Evolutionary conservation across 371 early-diverging fungal genomes (phyloP).

Genomic region (Fennellomyces sp.): DNA sequence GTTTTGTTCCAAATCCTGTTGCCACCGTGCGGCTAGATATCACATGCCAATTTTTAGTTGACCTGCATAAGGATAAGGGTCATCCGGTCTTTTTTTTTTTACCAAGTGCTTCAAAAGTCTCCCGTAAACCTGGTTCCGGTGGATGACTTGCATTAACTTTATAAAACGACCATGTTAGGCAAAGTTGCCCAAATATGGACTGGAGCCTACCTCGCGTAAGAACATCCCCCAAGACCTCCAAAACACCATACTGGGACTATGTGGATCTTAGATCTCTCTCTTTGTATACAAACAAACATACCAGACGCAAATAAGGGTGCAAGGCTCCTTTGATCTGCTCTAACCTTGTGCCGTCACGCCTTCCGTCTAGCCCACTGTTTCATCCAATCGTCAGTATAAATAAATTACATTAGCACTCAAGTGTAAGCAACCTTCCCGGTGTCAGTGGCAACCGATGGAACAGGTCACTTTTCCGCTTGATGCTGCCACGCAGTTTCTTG

Average conservation of each 20-base stretch:
- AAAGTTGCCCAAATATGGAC: not conserved
- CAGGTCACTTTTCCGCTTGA: not conserved
- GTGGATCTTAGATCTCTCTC: not conserved
- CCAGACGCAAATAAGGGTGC: conserved; percentile 7
- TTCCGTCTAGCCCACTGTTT: not conserved
- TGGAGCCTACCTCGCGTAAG: conserved; percentile 3
- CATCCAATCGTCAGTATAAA: not conserved
- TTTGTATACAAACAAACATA: too few species aligned
- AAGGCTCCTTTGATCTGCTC: conserved; percentile 11
- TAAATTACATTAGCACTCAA: not conserved
- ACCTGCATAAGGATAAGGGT: too few species aligned
- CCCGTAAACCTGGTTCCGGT: not conserved
- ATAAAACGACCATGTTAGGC: not conserved
- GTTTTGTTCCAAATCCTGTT: not conserved
- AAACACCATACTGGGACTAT: conserved; percentile 8
- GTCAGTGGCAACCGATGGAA: conserved; percentile 6
- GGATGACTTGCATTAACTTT: conserved; percentile 2
- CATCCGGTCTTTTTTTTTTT: not conserved
- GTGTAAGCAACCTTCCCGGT: not conserved
- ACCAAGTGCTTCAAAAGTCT: conserved; percentile 1
- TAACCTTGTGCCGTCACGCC: conserved; percentile 5
- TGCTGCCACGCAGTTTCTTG: not conserved
- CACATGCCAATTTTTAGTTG: too few species aligned
- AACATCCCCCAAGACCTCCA: not conserved
- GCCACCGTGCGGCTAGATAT: not conserved